A percentile compares a stretch with the other conserved stretches of the same genome.
Conservation (phyloP, 2,329 filamentous ascomycete genomes). For the Fusarium sp. region DNA sequence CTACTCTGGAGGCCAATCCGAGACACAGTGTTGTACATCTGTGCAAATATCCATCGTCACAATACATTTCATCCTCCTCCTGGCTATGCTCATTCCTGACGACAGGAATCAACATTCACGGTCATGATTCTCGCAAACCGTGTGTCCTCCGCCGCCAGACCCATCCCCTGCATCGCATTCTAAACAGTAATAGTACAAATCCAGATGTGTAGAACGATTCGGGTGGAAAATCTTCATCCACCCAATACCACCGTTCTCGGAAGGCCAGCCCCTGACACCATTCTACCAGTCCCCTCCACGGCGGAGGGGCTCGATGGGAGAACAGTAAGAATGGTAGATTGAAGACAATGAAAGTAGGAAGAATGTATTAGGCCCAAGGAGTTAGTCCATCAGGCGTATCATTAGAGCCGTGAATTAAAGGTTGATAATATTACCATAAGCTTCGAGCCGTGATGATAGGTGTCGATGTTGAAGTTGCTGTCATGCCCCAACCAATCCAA, state of each 20-base stretch:
- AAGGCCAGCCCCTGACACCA: slow-evolving; percentile 15
- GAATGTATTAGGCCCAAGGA: slow-evolving; percentile 35
- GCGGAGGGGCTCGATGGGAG: background rate
- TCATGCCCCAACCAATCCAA: slow-evolving; percentile 42
- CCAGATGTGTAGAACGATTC: slow-evolving; percentile 29
- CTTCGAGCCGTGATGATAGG: slow-evolving; percentile 44
- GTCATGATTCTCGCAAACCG: slow-evolving; percentile 6
- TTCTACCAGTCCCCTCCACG: background rate
- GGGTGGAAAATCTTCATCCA: slow-evolving; percentile 6
- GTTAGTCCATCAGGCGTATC: slow-evolving; percentile 35
- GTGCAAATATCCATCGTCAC: slow-evolving; percentile 27
- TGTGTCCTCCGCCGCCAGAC: slow-evolving; percentile 18
- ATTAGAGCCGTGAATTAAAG: slow-evolving; percentile 48
- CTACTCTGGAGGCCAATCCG: slow-evolving; percentile 17
- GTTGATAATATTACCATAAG: slow-evolving; percentile 44
- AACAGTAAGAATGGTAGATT: slow-evolving; percentile 30
- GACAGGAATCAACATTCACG: slow-evolving; percentile 26
- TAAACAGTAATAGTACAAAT: slow-evolving; percentile 44
- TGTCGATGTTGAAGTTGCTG: slow-evolving; percentile 37
- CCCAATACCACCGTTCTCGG: slow-evolving; percentile 23
- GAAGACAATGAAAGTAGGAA: slow-evolving; percentile 36
- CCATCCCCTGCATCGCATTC: slow-evolving; percentile 14
- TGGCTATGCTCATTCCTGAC: slow-evolving; percentile 18
- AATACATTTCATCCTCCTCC: slow-evolving; percentile 2
- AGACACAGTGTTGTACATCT: slow-evolving; percentile 27